Conservation (phyloP, 2,329 filamentous ascomycete genomes). For the Microsporum ferrugineum region DNA sequence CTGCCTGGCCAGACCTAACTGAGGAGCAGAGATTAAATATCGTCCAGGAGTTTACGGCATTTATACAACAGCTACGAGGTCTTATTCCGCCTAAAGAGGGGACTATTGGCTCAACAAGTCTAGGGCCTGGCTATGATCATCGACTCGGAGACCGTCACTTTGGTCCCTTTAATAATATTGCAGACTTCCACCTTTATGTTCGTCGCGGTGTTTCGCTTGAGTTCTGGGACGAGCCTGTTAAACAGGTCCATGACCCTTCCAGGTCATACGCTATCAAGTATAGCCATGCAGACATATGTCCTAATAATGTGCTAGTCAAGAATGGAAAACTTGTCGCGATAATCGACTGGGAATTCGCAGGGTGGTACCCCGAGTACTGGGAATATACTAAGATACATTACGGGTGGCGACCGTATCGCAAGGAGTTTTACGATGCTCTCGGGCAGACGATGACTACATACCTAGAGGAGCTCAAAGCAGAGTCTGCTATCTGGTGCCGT, state of each 20-base stretch:
- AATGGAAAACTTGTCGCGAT: slow-evolving; percentile 35
- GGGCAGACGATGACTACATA: not conserved
- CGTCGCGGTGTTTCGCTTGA: not conserved
- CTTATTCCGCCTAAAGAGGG: slow-evolving; percentile 7
- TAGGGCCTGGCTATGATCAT: slow-evolving; percentile 20
- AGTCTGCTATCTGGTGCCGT: not conserved
- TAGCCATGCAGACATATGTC: slow-evolving; percentile 11
- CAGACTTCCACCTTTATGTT: slow-evolving; percentile 6
- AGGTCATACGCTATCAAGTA: not conserved
- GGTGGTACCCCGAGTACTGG: slow-evolving; percentile 38
- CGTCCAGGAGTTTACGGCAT: slow-evolving; percentile 6
- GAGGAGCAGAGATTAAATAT: slow-evolving; percentile 4
- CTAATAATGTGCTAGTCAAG: slow-evolving; percentile 16
- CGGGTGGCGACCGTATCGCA: not conserved
- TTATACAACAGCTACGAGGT: slow-evolving; percentile 5
- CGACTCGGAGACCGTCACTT: slow-evolving; percentile 14
- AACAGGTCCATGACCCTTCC: slow-evolving; percentile 2
- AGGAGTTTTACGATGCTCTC: not conserved
- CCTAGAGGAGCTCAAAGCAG: not conserved
- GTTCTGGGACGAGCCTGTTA: not conserved
- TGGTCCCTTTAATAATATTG: slow-evolving; percentile 7
- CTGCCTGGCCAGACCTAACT: slow-evolving; percentile 4
- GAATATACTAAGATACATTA: slow-evolving; percentile 26
- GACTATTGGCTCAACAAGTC: slow-evolving; percentile 6
- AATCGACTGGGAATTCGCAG: slow-evolving; percentile 36